Conservation (phyloP, 805 yeast species). For the Candida corydali region DNA sequence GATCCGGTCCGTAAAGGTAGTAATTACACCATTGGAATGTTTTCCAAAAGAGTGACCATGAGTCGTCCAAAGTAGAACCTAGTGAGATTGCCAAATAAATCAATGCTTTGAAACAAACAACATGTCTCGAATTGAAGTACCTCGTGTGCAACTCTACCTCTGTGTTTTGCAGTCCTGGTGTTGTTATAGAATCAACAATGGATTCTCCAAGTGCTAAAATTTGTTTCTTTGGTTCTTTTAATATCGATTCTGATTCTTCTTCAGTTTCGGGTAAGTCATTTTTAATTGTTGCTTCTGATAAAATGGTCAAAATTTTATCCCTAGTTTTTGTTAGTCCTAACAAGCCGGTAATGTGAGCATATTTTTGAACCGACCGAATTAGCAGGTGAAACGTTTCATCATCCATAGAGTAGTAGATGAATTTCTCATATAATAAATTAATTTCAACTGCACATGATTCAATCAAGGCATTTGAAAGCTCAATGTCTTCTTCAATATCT, state of each 20-base stretch:
- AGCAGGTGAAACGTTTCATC: constrained; percentile 62
- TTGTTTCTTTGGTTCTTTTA: constrained; percentile 27
- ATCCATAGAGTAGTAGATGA: constrained; percentile 65
- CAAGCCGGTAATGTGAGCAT: constrained; percentile 80
- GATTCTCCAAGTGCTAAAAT: constrained; percentile 46
- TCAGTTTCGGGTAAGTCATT: constrained; percentile 2
- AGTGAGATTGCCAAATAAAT: constrained; percentile 72
- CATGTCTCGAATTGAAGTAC: constrained; percentile 59
- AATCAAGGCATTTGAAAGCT: constrained; percentile 30
- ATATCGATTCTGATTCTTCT: constrained; percentile 2
- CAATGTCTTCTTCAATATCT: constrained; percentile 29
- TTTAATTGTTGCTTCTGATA: constrained; percentile 22
- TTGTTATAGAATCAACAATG: constrained; percentile 48
- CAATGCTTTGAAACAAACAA: constrained; percentile 74
- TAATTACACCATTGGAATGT: constrained; percentile 80
- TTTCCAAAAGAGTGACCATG: constrained; percentile 60
- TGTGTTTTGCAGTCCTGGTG: constrained; percentile 25
- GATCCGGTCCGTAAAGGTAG: constrained; percentile 55
- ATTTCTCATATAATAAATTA: constrained; percentile 27
- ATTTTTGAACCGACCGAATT: constrained; percentile 71
- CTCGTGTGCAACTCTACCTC: constrained; percentile 9
- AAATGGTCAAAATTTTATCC: constrained; percentile 40
- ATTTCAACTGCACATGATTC: constrained; percentile 24
- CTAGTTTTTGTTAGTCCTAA: constrained; percentile 54
- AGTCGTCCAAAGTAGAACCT: constrained; percentile 64